Percentiles rank a stretch among this genome's conserved stretches.
Evolutionary conservation across 352 stramenopile genomes (phyloP).

Genomic region (Phytophthora foliorum): DNA sequence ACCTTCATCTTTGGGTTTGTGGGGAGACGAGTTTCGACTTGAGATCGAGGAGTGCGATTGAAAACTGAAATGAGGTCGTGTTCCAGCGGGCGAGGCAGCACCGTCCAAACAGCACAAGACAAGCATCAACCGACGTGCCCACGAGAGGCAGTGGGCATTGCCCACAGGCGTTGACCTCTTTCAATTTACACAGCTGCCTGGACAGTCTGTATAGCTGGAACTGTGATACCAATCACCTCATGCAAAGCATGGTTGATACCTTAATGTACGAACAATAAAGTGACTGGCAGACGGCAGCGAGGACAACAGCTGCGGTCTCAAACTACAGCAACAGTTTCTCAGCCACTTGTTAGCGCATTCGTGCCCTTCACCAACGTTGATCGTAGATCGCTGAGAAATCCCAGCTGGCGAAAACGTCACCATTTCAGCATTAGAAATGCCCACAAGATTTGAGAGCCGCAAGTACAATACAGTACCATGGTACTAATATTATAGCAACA

Average conservation of each 20-base stretch:
- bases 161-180: background rate
- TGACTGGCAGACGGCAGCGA: background rate
- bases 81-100: conserved; percentile 15
- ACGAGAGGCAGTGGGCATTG: background rate
- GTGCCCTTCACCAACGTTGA: background rate
- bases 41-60: conserved; percentile 8
- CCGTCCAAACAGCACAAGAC: conserved; percentile 17
- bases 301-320: background rate
- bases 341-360: background rate
- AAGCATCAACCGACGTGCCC: background rate
- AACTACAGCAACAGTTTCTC: background rate
- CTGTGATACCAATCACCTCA: background rate
- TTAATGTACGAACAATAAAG: background rate
- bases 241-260: background rate
- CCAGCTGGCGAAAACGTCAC: conserved; percentile 1
- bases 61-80: conserved; percentile 7
- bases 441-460: conserved; percentile 1
- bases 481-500: no score
- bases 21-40: background rate
- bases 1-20: conserved; percentile 20
- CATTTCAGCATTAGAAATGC: background rate
- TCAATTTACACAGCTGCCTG: conserved; percentile 1
- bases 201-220: background rate
- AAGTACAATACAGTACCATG: no score
- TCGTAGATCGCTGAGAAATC: background rate